Evolutionary conservation across 2,329 filamentous ascomycete species (phyloP).

Genomic region (Venturia nashicola): DNA sequence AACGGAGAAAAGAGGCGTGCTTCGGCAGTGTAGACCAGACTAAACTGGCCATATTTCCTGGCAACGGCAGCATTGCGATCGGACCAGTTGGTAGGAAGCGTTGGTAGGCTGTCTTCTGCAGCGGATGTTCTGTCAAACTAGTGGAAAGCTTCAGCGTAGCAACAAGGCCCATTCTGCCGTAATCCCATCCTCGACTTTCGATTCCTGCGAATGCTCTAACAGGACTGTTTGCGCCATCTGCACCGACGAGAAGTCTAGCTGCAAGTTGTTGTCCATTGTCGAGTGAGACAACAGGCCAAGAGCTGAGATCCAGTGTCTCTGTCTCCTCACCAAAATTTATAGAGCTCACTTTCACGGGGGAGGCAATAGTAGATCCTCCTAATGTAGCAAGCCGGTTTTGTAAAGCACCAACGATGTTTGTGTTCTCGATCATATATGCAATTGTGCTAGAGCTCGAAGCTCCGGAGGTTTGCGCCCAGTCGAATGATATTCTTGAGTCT

Average conservation of each 20-base stretch:
- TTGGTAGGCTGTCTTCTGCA: conserved; percentile 73
- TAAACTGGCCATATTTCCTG: conserved; percentile 68
- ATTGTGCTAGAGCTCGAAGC: conserved; percentile 37
- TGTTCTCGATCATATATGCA: conserved; percentile 94
- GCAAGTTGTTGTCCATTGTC: conserved; percentile 55
- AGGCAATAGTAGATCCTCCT: conserved; percentile 55
- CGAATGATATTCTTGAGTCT: conserved; percentile 78
- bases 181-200: conserved; percentile 81
- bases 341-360: conserved; percentile 64
- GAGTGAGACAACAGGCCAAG: conserved; percentile 77
- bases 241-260: conserved; percentile 78
- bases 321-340: conserved; percentile 61
- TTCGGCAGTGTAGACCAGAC: conserved; percentile 90
- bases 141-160: conserved; percentile 68
- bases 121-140: conserved; percentile 23
- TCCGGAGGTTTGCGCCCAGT: conserved; percentile 45
- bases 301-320: conserved; percentile 61
- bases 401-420: conserved; percentile 73
- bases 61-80: conserved; percentile 80
- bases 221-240: conserved; percentile 89
- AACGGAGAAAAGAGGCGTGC: conserved; percentile 68
- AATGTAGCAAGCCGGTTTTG: conserved; percentile 59
- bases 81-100: conserved; percentile 88
- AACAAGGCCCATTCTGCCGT: conserved; percentile 78
- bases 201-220: conserved; percentile 86